These are phyloP conservation scores for Neurospora discreta DNA, from an alignment of 495 filamentous ascomycete genomes.

Conservation along the genomic window DNA sequence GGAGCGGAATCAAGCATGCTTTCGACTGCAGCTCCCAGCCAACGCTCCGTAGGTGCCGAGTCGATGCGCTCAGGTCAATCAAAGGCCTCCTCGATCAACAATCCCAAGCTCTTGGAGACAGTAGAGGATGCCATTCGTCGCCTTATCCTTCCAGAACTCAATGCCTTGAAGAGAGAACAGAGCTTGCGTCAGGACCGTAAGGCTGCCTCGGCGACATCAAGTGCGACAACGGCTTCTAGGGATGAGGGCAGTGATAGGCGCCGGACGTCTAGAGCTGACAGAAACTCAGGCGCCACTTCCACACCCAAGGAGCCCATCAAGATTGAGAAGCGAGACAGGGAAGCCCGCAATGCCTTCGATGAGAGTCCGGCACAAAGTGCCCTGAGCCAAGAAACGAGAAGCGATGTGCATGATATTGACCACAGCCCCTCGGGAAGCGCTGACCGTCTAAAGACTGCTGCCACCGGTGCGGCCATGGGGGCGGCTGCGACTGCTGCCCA, in stretches of 20 bases:
- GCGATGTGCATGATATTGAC: slow-evolving; percentile 24
- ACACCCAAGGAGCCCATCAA: slow-evolving; percentile 28
- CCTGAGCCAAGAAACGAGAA: slow-evolving; percentile 28
- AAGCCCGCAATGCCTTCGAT: slow-evolving; percentile 50
- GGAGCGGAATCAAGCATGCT: slow-evolving; percentile 61
- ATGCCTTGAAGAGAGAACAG: slow-evolving; percentile 81
- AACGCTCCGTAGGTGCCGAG: slow-evolving; percentile 61
- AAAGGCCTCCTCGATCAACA: slow-evolving; percentile 75
- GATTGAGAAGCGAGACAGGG: slow-evolving; percentile 32
- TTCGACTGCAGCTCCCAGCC: slow-evolving; percentile 58
- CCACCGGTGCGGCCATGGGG: slow-evolving; percentile 23
- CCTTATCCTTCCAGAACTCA: slow-evolving; percentile 83
- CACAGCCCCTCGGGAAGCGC: slow-evolving; percentile 30
- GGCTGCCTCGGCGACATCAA: slow-evolving; percentile 46
- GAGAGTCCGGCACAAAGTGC: slow-evolving; percentile 36
- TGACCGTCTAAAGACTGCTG: slow-evolving; percentile 28
- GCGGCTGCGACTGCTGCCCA: slow-evolving; percentile 22
- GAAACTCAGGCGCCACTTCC: slow-evolving; percentile 7
- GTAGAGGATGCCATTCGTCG: slow-evolving; percentile 93
- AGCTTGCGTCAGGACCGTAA: slow-evolving; percentile 47
- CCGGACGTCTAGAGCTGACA: slow-evolving; percentile 22
- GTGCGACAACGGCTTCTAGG: slow-evolving; percentile 46
- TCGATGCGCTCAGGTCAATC: slow-evolving; percentile 68
- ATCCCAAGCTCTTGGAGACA: slow-evolving; percentile 86
- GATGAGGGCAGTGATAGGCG: slow-evolving; percentile 44